Base-by-base conservation (phyloP, 495 filamentous ascomycete species). In the Xylaria longipes region DNA sequence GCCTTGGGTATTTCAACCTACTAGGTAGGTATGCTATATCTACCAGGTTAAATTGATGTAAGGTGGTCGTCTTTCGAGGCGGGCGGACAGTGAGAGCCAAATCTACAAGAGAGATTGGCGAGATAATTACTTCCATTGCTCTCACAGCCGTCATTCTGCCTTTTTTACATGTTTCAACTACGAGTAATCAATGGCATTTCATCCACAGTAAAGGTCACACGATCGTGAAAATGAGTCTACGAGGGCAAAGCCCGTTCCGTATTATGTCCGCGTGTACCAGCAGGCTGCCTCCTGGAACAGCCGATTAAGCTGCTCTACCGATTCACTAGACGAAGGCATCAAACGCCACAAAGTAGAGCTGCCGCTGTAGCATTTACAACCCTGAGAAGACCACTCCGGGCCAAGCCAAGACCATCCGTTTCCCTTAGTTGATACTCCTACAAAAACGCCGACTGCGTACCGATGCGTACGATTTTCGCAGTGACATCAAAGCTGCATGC, bases 311-410 rank as follows among this genome's bases (percentile, higher is more conserved):
- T 54, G 58, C 43, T 63, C 67, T 60, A 17, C 45, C 68, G 31
- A 35, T 56, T 70, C 68, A 63, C 46, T 70, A 46, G 39, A 62
- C 70, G 69, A 54, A 58, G 58, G 63, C 65, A 60, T 57, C 43
- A 29, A 69, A 69, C 65, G 57, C 65, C 71, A 69, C 65, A 39
- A 54, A 60, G 37, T 52, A 69, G 45, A 68, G 54, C 64, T 68
- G 54, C 63, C 62, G 15, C n/a, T 62, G 54, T 54, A 62, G 54
- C 70, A 72, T 61, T 48, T 27, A 27, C 22, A 50, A 15, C 62
- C 39, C 31, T 58, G 22, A 52, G 39, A 71, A 37, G 39, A 17
- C 69, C 35, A 25, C 37, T 66, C 35, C 45, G 50, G 62, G 69
- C 25, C 35, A 39, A 60, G 25, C 56, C 50, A 65, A 65, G 62